Base-by-base conservation (phyloP, 306 rosid genomes). In the Senna siamea region DNA sequence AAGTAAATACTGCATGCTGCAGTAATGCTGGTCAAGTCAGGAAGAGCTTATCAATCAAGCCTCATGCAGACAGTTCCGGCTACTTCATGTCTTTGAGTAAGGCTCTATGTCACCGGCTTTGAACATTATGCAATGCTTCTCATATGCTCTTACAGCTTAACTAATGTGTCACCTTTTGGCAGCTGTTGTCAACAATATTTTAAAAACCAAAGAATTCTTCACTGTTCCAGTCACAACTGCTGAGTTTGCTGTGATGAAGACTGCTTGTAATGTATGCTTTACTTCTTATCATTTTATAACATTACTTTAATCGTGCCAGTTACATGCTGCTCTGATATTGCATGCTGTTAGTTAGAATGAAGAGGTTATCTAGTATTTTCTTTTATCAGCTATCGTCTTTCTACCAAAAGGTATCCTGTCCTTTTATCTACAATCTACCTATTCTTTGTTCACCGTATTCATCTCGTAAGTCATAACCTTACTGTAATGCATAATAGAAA, bases 11-110 rank as follows among this genome's bases (percentile, higher is more conserved):
- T 59, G 48, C 67, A 35, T 83, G 75, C 66, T 86, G 82, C 88
- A 93, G 98, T 73, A 85, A 92, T 81, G 92, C 98, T 72, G 98
- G 98, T 34, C 97, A 91, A 89, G 93, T 91, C 67, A 86, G 96
- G 88, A 93, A 93, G 85, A 93, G 80, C 81, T 81, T 93, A 79
- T 78, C 97, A 2, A 88, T 93, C 77, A 91, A 91, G 88, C 81
- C 94, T 64, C 86, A 86, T 74, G 70, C 85, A 20, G 88, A 80
- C 64, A 83, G 81, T 71, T 86, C 70, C 73, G 96, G 96, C 77
- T 93, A 93, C 84, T 82, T 93, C 23, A 70, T 93, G 71, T 85
- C 92, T 63, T 80, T 93, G 92, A 74, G 98, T 93, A 88, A 91
- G 96, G 63, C 44, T 32, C 17, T 54, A 7, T 54, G 7, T 69